Base-by-base conservation (phyloP, 176 grass and related monocot species). In the Aegilops tauschii region DNA sequence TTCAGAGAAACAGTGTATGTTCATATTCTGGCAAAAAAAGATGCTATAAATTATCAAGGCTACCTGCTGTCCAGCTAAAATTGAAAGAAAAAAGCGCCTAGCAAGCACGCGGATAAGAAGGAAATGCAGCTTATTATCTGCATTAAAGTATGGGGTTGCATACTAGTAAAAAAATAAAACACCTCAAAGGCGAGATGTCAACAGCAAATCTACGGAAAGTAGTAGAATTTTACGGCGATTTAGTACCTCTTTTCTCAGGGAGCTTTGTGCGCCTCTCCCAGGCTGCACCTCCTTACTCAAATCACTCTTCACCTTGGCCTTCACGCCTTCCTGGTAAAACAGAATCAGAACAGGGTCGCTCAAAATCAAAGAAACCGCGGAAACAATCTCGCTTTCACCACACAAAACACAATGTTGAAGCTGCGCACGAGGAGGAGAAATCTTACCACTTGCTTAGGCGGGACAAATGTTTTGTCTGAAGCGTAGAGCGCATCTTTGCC, bases 161-260 rank as follows among this genome's bases (percentile, higher is more conserved):
- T 47, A 23, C 29, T 71, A 12, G 3, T 47, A 0, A 61, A 34
- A 49, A 67, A 8, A 58, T 5, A 11, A 7, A 66, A 30, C 0
- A 12, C 17, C 47, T 32, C 31, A 21, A 59, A 70, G 76, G 34
- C 23, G 17, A 62, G 27, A 69, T 69, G 25, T n/a, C 25, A 40
- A 68, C 44, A 76, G 3, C 18, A 65, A 37, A 72, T 45, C 12
- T 37, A 35, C 27, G 31, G 21, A 80, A 65, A 61, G 27, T 13
- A 62, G 62, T 76, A 61, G 56, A 59, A 59, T 72, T 23, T 78
- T 10, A 23, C 10, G 64, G 79, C 37, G 32, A 81, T 21, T 16
- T 59, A 54, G 50, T 91, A 96, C 97, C 97, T 99, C 94, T 91
- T 93, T 90, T 40, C 93, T 88, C 87, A 93, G 90, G 72, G 89